Evolutionary conservation across 1,284 basidiomycete genomes (phyloP).

Genomic region (Phlebopus sp.): DNA sequence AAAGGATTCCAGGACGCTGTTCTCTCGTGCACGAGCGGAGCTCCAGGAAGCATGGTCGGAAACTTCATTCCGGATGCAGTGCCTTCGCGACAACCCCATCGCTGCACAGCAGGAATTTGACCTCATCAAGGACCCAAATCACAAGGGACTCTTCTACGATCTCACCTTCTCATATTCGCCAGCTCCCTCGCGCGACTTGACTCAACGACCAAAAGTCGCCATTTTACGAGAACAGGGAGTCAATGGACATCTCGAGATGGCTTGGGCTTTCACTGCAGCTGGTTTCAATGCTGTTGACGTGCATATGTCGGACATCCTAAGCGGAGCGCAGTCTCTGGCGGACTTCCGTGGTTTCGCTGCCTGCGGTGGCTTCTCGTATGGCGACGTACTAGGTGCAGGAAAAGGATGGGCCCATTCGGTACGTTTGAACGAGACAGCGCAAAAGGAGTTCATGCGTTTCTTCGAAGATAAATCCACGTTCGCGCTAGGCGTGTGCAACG

Average conservation of each 20-base stretch:
- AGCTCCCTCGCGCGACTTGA: constrained; percentile 31
- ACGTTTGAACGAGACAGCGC: constrained; percentile 74
- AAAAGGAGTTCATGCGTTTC: constrained; percentile 78
- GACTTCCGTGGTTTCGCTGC: constrained; percentile 89
- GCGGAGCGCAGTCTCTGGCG: constrained; percentile 60
- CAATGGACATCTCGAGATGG: constrained; percentile 99
- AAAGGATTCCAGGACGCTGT: constrained; percentile 54
- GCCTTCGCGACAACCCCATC: constrained; percentile 80
- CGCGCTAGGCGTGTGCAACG: constrained; percentile 95
- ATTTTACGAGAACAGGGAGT: constrained; percentile 98
- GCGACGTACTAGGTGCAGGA: constrained; percentile 96
- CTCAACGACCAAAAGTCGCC: constrained; percentile 81
- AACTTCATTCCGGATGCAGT: constrained; percentile 92
- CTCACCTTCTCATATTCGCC: constrained; percentile 60
- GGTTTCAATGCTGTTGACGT: constrained; percentile 96
- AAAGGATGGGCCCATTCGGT: constrained; percentile 98
- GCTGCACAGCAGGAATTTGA: constrained; percentile 82
- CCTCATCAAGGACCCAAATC: constrained; percentile 65
- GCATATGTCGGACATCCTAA: constrained; percentile 96
- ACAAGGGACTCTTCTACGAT: constrained; percentile 76
- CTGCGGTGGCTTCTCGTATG: constrained; percentile 98
- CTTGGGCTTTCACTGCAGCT: constrained; percentile 91
- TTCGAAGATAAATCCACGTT: constrained; percentile 83
- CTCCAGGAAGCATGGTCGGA: constrained; percentile 92
- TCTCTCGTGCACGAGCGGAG: constrained; percentile 61